These are phyloP conservation scores for Ganoderma sinense DNA, from an alignment of 1,284 basidiomycete species.

Conservation along the genomic window DNA sequence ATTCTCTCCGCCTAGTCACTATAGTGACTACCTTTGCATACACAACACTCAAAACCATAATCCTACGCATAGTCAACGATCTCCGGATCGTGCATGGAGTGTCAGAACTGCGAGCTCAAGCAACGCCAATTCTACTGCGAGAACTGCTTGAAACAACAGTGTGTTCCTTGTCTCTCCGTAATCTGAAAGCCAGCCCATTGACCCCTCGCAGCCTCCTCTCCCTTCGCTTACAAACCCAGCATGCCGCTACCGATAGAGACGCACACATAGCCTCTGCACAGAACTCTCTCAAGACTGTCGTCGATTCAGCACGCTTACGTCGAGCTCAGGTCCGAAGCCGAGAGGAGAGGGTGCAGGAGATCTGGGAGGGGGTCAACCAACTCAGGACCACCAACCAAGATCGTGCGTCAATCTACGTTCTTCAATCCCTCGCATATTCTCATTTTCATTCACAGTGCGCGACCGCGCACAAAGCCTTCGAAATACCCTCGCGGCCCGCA, in stretches of 20 bases:
- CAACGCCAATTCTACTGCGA: conserved; percentile 72
- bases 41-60: neutral
- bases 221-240: conserved; percentile 63
- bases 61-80: conserved; percentile 5
- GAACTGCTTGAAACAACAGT: conserved; percentile 66
- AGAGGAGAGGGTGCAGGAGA: conserved; percentile 63
- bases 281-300: conserved; percentile 56
- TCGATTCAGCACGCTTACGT: conserved; percentile 50
- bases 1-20: too few relatives aligned
- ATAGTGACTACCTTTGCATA: neutral
- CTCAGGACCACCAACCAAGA: conserved; percentile 69
- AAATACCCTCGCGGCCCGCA: conserved; percentile 62
- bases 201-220: conserved; percentile 61
- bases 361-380: conserved; percentile 57
- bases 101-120: conserved; percentile 69
- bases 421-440: neutral
- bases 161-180: too few relatives aligned
- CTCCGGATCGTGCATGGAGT: conserved; percentile 56
- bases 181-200: too few relatives aligned
- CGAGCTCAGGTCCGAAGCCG: conserved; percentile 59
- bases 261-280: conserved; percentile 65
- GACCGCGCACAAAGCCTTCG: conserved; percentile 63
- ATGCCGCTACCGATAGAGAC: conserved; percentile 66
- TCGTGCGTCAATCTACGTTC: conserved; percentile 59
- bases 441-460: conserved; percentile 52